Evolutionary conservation across 2,329 filamentous ascomycete species (phyloP), one percentile per base, ranked within the genome.

Genomic region (Fusarium sp.): DNA sequence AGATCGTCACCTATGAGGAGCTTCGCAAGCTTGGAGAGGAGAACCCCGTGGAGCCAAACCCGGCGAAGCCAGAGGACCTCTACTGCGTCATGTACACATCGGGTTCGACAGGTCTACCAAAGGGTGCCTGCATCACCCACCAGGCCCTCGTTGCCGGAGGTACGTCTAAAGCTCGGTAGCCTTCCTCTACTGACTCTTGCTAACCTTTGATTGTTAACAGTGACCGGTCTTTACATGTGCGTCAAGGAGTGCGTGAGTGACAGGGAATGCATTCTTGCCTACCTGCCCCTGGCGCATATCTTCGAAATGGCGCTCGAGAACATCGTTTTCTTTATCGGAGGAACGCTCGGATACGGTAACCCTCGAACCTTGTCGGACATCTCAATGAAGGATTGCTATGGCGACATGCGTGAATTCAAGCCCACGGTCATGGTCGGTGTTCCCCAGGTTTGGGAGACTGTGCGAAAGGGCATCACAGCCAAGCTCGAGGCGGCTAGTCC

Each of bases 251-350:
- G 93, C 79, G 90, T 98, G 59, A 92, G 92, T 69, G 91, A 93
- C 67, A 91, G 89, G 54, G 97, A 99, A 77, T 89, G 90, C 54
- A 88, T 98, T 50, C 89, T 99, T 54, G 95, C 95, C 24, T 99
- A 98, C 83, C 90, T 99, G 16, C 97, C 97, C 2, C 92, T 97
- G 63, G 95, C 97, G 3, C 97, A 99, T 82, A 98, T 98, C 79
- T 92, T 99, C 79, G 97, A 99, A 84, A 97, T 98, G 83, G 93
- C 96, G 68, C 94, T 99, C 76, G 97, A 99, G 85, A 98, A 97
- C 82, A 87, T 96, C 9, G 94, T 93, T 68, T 84, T 99, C 71
- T 97, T 92, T 85, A 94, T 96, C 87, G 97, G 97, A 77, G 95
- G 93, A 77, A 95, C 93, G 35, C 92, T 99, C 86, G 97, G 97